Evolutionary conservation across 345 rosid genomes (phyloP).

Genomic region (Hypericum androsaemum): DNA sequence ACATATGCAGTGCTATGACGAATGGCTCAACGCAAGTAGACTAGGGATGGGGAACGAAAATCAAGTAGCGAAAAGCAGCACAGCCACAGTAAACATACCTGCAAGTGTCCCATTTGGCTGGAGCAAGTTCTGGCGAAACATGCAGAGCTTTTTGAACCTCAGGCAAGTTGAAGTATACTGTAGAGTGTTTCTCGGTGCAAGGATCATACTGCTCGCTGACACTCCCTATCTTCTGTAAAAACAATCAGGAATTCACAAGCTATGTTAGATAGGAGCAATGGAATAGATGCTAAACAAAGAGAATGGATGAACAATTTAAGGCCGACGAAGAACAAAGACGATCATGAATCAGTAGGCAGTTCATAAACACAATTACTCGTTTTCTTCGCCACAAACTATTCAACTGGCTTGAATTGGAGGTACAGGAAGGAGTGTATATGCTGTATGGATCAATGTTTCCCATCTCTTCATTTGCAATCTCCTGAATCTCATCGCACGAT

Average conservation of each 20-base stretch:
- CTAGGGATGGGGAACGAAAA: no score
- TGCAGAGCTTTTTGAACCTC: conserved; percentile 79
- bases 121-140: conserved; percentile 52
- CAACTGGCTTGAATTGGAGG: conserved; percentile 42
- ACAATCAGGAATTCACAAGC: conserved; percentile 9
- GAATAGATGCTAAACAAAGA: not conserved
- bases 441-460: conserved; percentile 89
- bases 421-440: conserved; percentile 69
- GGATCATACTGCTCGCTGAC: conserved; percentile 78
- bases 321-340: not conserved
- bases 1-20: not conserved
- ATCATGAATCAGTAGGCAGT: not conserved
- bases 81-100: conserved; percentile 31
- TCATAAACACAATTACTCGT: conserved; percentile 36
- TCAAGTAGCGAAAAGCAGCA: no score
- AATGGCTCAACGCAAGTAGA: no score
- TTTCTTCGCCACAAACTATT: conserved; percentile 41
- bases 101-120: conserved; percentile 84
- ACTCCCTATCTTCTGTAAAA: conserved; percentile 40
- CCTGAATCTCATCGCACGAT: conserved; percentile 40
- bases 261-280: not conserved
- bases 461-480: conserved; percentile 49
- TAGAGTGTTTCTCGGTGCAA: conserved; percentile 78
- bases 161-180: conserved; percentile 66
- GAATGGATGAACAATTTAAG: not conserved